phyloP scores from a whole-genome alignment of 164 flowering plant genomes.

The Kingdonia uniflora region DNA sequence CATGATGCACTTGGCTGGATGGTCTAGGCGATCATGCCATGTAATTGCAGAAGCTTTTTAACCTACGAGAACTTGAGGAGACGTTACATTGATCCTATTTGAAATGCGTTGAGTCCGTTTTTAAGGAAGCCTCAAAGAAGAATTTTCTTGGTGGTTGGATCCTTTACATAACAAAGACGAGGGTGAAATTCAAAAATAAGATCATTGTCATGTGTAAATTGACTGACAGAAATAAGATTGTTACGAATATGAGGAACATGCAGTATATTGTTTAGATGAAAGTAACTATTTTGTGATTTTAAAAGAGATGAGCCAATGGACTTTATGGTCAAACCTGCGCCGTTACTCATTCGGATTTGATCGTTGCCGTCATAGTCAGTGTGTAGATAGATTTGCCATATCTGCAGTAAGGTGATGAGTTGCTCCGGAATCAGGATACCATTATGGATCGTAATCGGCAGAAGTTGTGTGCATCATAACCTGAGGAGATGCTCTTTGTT shows the following conservation, averaged over 20 bases:
- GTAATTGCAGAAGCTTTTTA: background rate
- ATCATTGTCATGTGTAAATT: background rate
- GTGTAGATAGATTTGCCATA: no score
- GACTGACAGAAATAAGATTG: background rate
- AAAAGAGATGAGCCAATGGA: background rate
- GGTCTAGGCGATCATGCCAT: no score
- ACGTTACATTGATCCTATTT: background rate
- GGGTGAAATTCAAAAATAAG: background rate
- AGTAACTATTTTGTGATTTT: background rate
- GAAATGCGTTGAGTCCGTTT: background rate
- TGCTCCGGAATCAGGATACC: constrained; percentile 2
- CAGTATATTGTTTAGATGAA: background rate
- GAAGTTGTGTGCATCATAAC: background rate
- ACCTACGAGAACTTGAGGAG: background rate
- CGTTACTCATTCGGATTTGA: background rate
- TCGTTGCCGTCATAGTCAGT: background rate
- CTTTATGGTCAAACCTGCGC: background rate
- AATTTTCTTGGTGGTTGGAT: background rate
- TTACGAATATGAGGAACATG: background rate
- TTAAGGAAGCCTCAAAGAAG: background rate
- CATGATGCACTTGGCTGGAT: no score
- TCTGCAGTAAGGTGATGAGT: no score
- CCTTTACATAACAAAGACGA: background rate
- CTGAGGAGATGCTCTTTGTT: background rate
- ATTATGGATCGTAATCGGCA: background rate